phyloP scores from a whole-genome alignment of 2,329 filamentous ascomycete species.

The Aspergillus awamori region DNA sequence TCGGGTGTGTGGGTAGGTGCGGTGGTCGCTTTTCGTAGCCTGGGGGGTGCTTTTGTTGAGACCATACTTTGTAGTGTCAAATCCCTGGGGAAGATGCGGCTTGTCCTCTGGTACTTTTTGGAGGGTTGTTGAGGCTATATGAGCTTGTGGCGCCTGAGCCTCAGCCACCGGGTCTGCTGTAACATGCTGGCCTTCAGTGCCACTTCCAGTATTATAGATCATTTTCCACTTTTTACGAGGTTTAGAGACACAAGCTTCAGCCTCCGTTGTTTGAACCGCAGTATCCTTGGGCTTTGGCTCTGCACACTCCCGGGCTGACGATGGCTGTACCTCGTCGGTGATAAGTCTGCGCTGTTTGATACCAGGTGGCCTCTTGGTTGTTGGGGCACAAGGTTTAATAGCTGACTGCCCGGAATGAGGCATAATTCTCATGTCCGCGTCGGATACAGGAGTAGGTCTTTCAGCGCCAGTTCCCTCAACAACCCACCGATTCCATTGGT shows the following conservation, averaged over 20 bases:
- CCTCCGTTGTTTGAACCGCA: not conserved
- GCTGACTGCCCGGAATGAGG: not conserved
- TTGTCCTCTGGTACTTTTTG: constrained; percentile 7
- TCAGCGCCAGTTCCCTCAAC: constrained; percentile 26
- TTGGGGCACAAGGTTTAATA: not conserved
- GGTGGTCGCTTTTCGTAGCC: not conserved
- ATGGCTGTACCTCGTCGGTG: not conserved
- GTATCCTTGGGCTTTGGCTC: not conserved
- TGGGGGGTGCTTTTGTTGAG: constrained; percentile 3
- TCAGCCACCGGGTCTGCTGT: not conserved
- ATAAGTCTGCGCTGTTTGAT: constrained; percentile 25
- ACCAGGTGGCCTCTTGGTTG: constrained; percentile 19
- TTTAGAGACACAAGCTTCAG: constrained; percentile 7
- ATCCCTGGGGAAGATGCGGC: constrained; percentile 8
- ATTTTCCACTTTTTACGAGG: constrained; percentile 25
- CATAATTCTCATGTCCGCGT: not conserved
- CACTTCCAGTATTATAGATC: constrained; percentile 14
- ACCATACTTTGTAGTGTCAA: constrained; percentile 24
- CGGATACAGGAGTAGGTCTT: not conserved
- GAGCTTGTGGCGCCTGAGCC: not conserved
- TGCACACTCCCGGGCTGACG: not conserved
- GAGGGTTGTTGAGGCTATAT: not conserved
- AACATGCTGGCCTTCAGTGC: not conserved
- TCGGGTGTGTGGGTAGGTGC: not conserved
- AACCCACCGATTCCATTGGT: constrained; percentile 37